Base-by-base conservation (phyloP, 352 stramenopile species). In the Phytophthora fragariae region DNA sequence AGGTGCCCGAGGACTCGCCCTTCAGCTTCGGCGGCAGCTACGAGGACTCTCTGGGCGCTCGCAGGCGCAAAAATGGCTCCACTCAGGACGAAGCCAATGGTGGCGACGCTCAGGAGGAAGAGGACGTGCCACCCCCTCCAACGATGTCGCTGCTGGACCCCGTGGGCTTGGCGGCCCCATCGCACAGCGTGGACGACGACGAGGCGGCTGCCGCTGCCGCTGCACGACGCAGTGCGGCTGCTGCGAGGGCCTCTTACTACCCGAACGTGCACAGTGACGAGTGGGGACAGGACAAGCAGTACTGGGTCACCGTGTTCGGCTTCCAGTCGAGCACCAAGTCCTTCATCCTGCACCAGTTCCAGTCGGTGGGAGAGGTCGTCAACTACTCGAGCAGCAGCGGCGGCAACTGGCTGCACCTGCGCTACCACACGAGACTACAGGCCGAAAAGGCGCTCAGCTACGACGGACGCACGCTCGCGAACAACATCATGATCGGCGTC, bases 281-380 rank as follows among this genome's bases (percentile, higher is more conserved):
- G 33, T 96, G 89, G 89, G 87, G 89, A 2, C 79, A 85, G 61
- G 86, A 96, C 70, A 86, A 91, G 62, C 84, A 93, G 72, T 96
- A 93, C 76, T 94, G 89, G 89, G 72, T 96, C 58, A 96, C 89
- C 5, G 81, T 96, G 12, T 96, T 87, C 62, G 89, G 89, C 52
- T 96, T 94, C 73, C 70, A 87, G 12, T 64, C 84, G 37, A 92
- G 76, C 57, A 61, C 86, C 66, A 89, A 79, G 72, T 79, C 84
- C 63, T 88, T 85, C 57, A 81, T 96, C 39, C 70, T 94, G 61
- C 84, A 88, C 61, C 83, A 94, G 24, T 96, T 96, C 68, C 85
- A 94, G 77, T 79, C 72, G 4, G 62, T 96, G 6, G 89, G 89
- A 24, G 86, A 96, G 37, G 85, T 93, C 35, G 70, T 92, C 53